Percentiles rank a stretch among this genome's conserved stretches.
These are phyloP conservation scores for Fusarium protoensiforme DNA, from an alignment of 2,329 filamentous ascomycete genomes.

Conservation along the genomic window DNA sequence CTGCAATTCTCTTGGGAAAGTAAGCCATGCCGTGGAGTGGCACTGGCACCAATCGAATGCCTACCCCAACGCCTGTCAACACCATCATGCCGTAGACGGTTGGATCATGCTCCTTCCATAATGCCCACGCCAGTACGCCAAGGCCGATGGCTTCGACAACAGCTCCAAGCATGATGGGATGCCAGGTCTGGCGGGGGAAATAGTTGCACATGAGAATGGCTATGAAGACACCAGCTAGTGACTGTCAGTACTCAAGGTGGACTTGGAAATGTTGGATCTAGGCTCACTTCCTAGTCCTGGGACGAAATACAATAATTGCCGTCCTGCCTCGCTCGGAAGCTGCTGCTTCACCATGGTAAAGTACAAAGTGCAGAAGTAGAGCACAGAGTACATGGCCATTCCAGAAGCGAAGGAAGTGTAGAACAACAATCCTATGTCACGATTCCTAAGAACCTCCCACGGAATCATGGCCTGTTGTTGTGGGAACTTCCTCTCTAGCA, in stretches of 20 bases:
- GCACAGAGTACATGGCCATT: not conserved
- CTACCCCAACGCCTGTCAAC: not conserved
- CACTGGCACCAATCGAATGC: not conserved
- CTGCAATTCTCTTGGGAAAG: not conserved
- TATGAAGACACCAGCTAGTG: not conserved
- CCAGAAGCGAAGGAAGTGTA: not conserved
- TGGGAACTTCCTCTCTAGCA: not conserved
- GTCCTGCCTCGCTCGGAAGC: not conserved
- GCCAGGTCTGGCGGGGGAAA: not conserved
- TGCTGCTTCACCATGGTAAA: not conserved
- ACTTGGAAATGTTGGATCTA: not conserved
- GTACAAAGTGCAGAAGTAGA: not conserved
- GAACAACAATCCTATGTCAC: not conserved
- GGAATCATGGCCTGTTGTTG: not conserved
- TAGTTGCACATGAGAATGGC: not conserved
- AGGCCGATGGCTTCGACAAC: not conserved
- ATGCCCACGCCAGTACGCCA: not conserved
- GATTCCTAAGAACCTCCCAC: not conserved
- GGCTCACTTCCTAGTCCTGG: not conserved
- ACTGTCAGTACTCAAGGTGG: not conserved
- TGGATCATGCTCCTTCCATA: not conserved
- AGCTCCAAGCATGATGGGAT: not conserved
- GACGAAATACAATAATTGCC: not conserved
- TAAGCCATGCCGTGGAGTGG: not conserved
- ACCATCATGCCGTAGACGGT: not conserved